Conservation (phyloP, 176 grass and related monocot genomes). For the Puccinellia tenuiflora region DNA sequence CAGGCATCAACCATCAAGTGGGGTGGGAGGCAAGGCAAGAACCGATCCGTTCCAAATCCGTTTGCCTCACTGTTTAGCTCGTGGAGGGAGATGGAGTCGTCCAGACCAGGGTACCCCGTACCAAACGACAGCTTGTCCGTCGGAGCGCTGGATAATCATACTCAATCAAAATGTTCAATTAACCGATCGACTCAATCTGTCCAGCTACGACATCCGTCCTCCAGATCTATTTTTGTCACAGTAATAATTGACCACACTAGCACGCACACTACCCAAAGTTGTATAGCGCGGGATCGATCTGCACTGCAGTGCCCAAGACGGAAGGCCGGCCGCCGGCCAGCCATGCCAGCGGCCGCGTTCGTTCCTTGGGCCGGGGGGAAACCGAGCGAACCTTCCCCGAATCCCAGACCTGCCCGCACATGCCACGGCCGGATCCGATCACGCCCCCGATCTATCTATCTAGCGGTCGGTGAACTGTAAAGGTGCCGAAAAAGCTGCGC, state of each 20-base stretch:
- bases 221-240: too few relatives aligned
- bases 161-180: too few relatives aligned
- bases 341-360: neutral
- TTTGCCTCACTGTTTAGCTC: too few relatives aligned
- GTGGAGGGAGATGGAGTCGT: neutral
- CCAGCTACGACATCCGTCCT: too few relatives aligned
- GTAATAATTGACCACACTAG: too few relatives aligned
- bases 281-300: too few relatives aligned
- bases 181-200: neutral
- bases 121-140: constrained; percentile 14
- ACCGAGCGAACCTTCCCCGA: constrained; percentile 25
- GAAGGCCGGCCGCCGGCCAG: neutral
- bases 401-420: constrained; percentile 13
- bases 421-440: constrained; percentile 21
- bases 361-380: constrained; percentile 19
- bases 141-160: neutral
- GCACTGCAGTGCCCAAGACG: neutral
- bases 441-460: neutral
- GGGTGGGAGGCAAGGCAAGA: too few relatives aligned
- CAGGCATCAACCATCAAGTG: too few relatives aligned
- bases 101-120: neutral
- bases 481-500: constrained; percentile 15
- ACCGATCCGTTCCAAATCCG: neutral
- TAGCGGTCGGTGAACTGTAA: constrained; percentile 29
- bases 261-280: too few relatives aligned